Base-by-base conservation (phyloP, 345 rosid species). In the Tarenaya hassleriana region DNA sequence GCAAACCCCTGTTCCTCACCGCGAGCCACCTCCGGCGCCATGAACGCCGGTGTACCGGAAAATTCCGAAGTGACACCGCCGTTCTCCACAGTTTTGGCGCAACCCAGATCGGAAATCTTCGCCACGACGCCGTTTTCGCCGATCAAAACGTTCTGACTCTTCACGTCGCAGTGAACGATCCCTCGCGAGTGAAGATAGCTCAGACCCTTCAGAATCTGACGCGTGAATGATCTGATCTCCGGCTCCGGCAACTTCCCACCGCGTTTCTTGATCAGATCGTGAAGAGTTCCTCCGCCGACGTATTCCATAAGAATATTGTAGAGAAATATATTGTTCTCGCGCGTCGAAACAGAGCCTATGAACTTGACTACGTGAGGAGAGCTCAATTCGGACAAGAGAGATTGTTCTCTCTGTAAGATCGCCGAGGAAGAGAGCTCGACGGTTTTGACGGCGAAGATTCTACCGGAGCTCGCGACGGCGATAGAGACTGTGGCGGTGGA, bases 11-110 rank as follows among this genome's bases (percentile, higher is more conserved):
- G 98, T 4, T 77, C 87, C 60, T 87, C 92, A 11, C 91, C 84
- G 1, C 96, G 75, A 0, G 92, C 94, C 15, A 80, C 95, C 77
- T 91, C 98, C 42, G 96, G 98, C 0, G 98, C 67, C 98, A 91
- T 91, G 55, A 82, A 91, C 62, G 77, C 78, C 71, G 98, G 98
- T 33, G 98, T 86, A 31, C 98, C 97, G 47, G 88, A 71, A 64
- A 86, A 66, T n/a, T 47, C 66, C 17, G 75, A 56, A 44, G 13
- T 44, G 35, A 33, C 55, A 5, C 48, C 40, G 24, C 29, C 52
- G 24, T 18, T 16, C 16, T 45, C 61, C 16, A 69, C 71, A 32
- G 54, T 31, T 58, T 69, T 91, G 10, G 96, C 87, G 29, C 96
- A 87, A 1, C 96, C 98, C 52, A 91, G 68, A 69, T 91, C 96